Base-by-base conservation (phyloP, 768 basidiomycete species). In the Psilocybe subaeruginosa region DNA sequence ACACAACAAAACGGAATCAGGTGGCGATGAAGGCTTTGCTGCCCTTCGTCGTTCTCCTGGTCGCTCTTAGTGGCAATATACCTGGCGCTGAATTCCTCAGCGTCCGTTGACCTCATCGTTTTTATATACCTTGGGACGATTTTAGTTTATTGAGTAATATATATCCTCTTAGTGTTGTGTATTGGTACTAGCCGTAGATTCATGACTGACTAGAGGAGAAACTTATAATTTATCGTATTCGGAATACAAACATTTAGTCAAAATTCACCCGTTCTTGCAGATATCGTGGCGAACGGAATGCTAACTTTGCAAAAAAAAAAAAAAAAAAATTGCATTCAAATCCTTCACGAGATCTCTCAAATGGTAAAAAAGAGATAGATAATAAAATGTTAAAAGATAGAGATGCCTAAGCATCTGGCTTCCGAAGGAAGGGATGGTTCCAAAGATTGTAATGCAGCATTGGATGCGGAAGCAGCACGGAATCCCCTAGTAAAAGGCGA, bases 401-500 rank as follows among this genome's bases (percentile, higher is more conserved):
- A 52, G 64, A 72, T 29, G 49, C 64, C 33, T 16, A 29, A 47
- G 60, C 60, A 59, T 48, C 51, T 17, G 39, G 65, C 76, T 68
- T 74, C 68, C 63, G 43, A 57, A 70, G 76, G 70, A 76, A 74
- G 72, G 30, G 59, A 37, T 4, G 58, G 23, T 74, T 78, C 78
- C 78, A 79, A 79, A 79, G 76, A 79, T 79, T 79, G 67, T 53
- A 66, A 64, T 59, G 76, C 77, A 77, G 74, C 77, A 77, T 79
- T 74, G n/a, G 64, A 59, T 72, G 70, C 68, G 73, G 73, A 72
- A 77, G 72, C 77, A 74, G 69, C 78, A 80, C 79, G 80, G 80
- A 80, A 80, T 80, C 78, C 79, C 79, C 79, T 82, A 81, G 78
- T 80, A 80, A 81, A 81, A 80, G 80, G 79, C 79, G 79, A 82